Evolutionary conservation across 208 protist genomes (phyloP), one percentile per base, ranked within the genome.

Genomic region (Herpetomonas samuelpessoai): DNA sequence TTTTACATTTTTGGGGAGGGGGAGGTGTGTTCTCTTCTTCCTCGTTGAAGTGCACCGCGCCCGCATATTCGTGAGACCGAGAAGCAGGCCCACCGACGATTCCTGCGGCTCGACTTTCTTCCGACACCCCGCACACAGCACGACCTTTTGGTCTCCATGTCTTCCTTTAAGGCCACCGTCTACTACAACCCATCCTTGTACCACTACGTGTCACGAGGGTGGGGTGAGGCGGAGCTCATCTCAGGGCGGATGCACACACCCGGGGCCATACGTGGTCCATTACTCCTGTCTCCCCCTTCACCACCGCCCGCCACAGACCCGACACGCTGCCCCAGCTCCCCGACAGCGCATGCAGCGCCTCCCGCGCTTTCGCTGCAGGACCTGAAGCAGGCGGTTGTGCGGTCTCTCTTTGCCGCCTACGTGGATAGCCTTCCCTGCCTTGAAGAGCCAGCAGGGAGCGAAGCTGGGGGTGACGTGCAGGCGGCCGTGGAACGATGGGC

Each of bases 141-240:
- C 31, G 27, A 53, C 51, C 14, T 63, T 27, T 63, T 31, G 18
- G n/a, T 63, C 18, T 63, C 4, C n/a, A 28, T 10, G 28, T 35
- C 24, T 2, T 3, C 14, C 6, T 39, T 65, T 2, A 10, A 18
- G 41, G 27, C 27, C 22, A 26, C 41, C 2, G 54, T 61, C 21
- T 68, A 59, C 46, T 68, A 68, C 48, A 51, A 68, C 48, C 62
- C 62, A 2, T 25, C 55, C 47, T 21, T 68, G n/a, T 56, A 50
- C 28, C 48, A 59, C 62, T 56, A 58, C 54, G 2, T 68, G 1
- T 55, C 44, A 30, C 46, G 54, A 25, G 62, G 62, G 21, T 68
- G 62, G 62, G 53, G 53, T 22, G n/a, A 59, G 3, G 16, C 19
- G 29, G 54, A 61, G 29, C 31, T 68, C 22, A 38, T 61, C 19